phyloP scores from a whole-genome alignment of 208 protist species.

The Crithidia thermophila region DNA sequence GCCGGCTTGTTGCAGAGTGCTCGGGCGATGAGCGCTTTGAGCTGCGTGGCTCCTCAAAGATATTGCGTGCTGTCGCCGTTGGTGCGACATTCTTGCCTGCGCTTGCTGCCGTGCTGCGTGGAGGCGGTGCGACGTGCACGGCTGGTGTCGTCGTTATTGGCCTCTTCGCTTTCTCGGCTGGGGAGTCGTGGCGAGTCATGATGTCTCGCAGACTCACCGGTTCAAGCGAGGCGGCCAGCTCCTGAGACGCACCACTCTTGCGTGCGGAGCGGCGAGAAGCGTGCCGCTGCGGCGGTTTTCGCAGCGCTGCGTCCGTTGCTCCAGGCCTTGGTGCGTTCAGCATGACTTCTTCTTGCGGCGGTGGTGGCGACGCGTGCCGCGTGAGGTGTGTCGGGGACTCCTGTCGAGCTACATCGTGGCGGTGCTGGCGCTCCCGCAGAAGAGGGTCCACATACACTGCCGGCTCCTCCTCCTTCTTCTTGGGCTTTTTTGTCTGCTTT shows the following conservation, averaged over 20 bases:
- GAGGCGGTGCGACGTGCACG: background rate
- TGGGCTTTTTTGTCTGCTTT: background rate
- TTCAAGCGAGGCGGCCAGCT: background rate
- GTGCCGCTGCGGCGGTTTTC: background rate
- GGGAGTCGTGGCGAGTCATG: slow-evolving; percentile 20
- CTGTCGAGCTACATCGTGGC: slow-evolving; percentile 11
- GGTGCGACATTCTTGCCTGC: background rate
- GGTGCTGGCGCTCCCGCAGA: slow-evolving; percentile 22
- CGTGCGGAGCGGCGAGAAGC: background rate
- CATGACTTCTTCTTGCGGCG: background rate
- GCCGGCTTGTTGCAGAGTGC: background rate
- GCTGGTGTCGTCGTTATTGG: background rate
- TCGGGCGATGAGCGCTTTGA: background rate
- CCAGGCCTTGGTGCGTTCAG: background rate
- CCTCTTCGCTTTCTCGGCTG: background rate
- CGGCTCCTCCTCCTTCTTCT: slow-evolving; percentile 7
- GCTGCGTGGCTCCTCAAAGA: background rate
- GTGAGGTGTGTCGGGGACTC: slow-evolving; percentile 3
- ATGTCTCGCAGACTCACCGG: slow-evolving; percentile 27
- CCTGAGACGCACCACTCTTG: background rate
- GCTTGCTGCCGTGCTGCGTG: background rate
- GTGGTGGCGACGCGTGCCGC: background rate
- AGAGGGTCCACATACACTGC: slow-evolving; percentile 33
- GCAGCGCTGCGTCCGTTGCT: background rate
- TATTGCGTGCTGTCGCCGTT: background rate